Base-by-base conservation (phyloP, 75 land plant species). In the Pinus taeda region DNA sequence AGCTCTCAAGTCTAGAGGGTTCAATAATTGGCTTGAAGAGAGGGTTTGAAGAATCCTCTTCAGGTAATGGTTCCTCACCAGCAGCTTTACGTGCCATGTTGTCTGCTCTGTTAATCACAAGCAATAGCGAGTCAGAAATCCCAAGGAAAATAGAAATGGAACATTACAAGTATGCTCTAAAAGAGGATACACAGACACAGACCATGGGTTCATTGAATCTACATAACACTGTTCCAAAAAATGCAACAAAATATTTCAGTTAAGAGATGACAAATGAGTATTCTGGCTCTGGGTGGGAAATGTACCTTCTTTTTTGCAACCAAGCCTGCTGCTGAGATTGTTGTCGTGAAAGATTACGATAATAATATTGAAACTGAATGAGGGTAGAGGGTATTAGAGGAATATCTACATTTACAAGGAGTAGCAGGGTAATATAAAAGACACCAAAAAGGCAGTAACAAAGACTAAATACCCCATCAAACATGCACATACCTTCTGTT, bases 241-340 rank as follows among this genome's bases (percentile, higher is more conserved):
- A 64, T 30, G 15, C 1, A 21, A 64, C 37, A 64, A 64, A 64
- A 30, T 2, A 64, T 29, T 42, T n/a, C 20, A 11, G 55, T 49
- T 49, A 49, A 2, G 55, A 9, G 55, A 9, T 9, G 12, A 49
- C 55, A 49, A 49, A 49, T 9, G 55, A 49, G 55, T 49, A 49
- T 9, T 9, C 8, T 9, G 17, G 15, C 14, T 33, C 67, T 29
- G 39, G 29, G 29, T 39, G 24, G 49, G 21, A 42, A 9, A 39
- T 39, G 29, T 84, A 93, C 98, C 96, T 92, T 85, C 98, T 84
- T 77, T 94, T 93, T 60, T 96, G 97, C 66, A 93, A 88, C 98
- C 98, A 96, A n/a, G 93, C 74, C 77, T 93, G 97, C 81, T 96
- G 98, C 82, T 96, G 98, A 0, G 90, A 76, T 91, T 96, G 98